Conservation (phyloP, 768 basidiomycete genomes). For the Omphalotus guepiniiformis region DNA sequence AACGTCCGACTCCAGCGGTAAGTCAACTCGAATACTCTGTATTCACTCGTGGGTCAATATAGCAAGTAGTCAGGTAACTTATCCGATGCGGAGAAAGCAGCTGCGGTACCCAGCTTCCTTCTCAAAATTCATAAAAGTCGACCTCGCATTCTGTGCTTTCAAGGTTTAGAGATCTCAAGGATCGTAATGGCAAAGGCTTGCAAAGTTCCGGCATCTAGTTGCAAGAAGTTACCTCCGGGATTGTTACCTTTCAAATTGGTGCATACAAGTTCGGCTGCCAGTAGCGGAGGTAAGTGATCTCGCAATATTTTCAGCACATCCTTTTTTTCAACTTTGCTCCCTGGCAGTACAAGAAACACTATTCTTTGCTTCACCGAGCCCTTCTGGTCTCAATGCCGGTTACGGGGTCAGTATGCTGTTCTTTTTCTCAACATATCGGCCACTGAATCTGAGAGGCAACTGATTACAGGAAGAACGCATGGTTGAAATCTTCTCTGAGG, state of each 20-base stretch:
- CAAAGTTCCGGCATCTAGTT: not conserved
- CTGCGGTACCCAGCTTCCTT: not conserved
- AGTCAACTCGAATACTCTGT: not conserved
- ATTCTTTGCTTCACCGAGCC: not conserved
- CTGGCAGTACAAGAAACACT: not conserved
- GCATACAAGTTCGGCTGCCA: not conserved
- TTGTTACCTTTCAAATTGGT: not conserved
- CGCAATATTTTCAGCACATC: too few relatives aligned
- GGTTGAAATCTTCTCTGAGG: too few relatives aligned
- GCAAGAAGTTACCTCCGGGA: not conserved
- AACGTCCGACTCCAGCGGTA: not conserved
- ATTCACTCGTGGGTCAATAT: not conserved
- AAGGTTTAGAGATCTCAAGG: not conserved
- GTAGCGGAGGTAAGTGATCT: too few relatives aligned
- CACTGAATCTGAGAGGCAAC: too few relatives aligned
- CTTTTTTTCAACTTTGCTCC: too few relatives aligned
- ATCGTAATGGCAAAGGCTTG: not conserved
- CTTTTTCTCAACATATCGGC: too few relatives aligned
- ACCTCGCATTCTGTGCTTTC: constrained; percentile 2
- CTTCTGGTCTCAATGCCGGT: not conserved
- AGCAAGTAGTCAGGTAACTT: too few relatives aligned
- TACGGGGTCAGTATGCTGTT: too few relatives aligned
- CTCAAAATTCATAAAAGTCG: not conserved
- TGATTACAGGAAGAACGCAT: too few relatives aligned
- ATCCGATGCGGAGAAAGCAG: not conserved